A percentile compares a stretch with the other conserved stretches of the same genome.
Conservation (phyloP, 2,329 filamentous ascomycete genomes). For the Colletotrichum chrysophilum region DNA sequence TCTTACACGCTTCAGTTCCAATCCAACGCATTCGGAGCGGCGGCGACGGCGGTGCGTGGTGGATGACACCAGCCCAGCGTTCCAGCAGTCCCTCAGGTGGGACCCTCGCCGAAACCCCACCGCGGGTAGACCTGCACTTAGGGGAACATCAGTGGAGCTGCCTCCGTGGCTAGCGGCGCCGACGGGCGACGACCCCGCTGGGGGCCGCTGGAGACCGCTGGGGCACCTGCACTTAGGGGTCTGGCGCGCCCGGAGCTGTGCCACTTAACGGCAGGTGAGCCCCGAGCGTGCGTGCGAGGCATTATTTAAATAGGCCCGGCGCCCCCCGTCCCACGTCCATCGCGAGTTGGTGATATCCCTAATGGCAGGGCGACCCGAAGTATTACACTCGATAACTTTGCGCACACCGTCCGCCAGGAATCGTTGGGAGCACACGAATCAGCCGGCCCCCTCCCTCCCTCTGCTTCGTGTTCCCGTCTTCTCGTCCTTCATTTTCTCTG, state of each 20-base stretch:
- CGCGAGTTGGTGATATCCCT: conserved; percentile 12
- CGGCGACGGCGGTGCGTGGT: not conserved
- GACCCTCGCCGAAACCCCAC: not conserved
- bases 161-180: not conserved
- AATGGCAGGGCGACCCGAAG: conserved; percentile 22
- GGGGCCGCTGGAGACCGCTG: conserved; percentile 2
- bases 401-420: not conserved
- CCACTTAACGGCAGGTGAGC: conserved; percentile 20
- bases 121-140: conserved; percentile 22
- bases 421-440: not conserved
- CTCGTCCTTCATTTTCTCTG: not conserved
- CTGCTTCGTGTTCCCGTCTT: not conserved
- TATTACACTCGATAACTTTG: not conserved
- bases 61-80: not conserved
- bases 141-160: conserved; percentile 14
- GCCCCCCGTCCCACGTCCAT: not conserved
- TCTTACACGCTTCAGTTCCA: not conserved
- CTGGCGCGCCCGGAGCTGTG: conserved; percentile 20
- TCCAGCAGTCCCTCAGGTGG: not conserved
- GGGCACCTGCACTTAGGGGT: conserved; percentile 25
- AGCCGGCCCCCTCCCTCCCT: not conserved
- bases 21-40: not conserved
- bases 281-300: not conserved
- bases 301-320: conserved; percentile 17
- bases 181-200: not conserved